Evolutionary conservation across 129 eudicot genomes (phyloP), one percentile per base, ranked within the genome.

Genomic region (Centella asiatica): DNA sequence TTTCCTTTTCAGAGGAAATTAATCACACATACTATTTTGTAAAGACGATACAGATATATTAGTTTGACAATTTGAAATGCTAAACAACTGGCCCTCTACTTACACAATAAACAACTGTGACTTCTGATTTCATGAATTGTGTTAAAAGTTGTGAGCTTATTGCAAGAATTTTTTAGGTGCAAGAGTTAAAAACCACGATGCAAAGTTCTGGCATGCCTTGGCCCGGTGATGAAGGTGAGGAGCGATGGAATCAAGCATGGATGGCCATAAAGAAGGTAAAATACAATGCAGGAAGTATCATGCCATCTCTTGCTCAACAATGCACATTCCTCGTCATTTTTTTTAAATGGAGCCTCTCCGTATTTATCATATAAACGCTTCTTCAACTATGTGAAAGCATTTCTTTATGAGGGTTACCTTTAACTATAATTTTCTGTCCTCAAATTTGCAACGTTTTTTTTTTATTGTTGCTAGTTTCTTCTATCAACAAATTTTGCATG

Each of bases 221-320:
- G 99, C 99, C 99, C 58, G 99, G 99, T 69, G 92, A 92, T 66
- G 99, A 84, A 82, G 96, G 96, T 56, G 82, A 73, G 27, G 56
- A 80, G 32, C 75, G 98, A 74, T 92, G 98, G 98, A 86, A 84
- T 66, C 94, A 92, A 69, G 96, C 99, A 72, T 92, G 99, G 99
- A 68, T 66, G 79, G 89, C 99, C 56, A 92, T 92, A 74, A 92
- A 87, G 78, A 92, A 87, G 94, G 98, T 87, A 68, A 77, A 60
- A 1, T 47, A 67, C 60, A 29, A 52, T 42, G 55, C 65, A 37
- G 6, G 36, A 19, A 72, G 27, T 57, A 50, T 15, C 45, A 8
- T 11, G 22, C 58, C 44, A 57, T 28, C 44, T 73, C 34, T 36
- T 66, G 46, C 52, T n/a, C 13, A 68, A 56, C 58, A 31, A 40